Evolutionary conservation across 2,329 filamentous ascomycete species (phyloP), one percentile per base, ranked within the genome.

Genomic region (Hirsutella thompsonii): DNA sequence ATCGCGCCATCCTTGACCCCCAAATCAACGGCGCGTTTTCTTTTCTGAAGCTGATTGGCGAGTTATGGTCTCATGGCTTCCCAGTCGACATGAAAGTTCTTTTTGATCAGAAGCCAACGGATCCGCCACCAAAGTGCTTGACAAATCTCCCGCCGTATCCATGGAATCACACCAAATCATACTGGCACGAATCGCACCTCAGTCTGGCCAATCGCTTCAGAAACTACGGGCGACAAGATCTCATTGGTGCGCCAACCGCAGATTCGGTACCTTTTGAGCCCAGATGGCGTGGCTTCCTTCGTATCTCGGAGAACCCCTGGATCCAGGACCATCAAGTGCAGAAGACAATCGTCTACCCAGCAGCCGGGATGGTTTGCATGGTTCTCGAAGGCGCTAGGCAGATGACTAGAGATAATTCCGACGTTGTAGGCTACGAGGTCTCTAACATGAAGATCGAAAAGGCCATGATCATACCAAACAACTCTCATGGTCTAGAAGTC

Each of bases 111-210:
- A 44, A 45, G 1, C 34, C 44, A 6, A 33, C 39, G 10, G 42
- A 45, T 13, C n/a, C 26, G 8, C 40, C 30, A 3, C 50, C 50
- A n/a, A 56, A 55, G 40, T 62, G 63, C 18, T 54, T 75, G 3
- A 48, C 58, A 1, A 63, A 68, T 43, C 51, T 76, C 26, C 72
- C 73, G 2, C 58, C 62, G 1, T 76, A 76, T 44, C 62, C 68
- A 2, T 76, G 72, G 71, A 72, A 75, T 23, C 72, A 75, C 43
- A 53, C 57, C 20, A 69, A 63, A 20, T 56, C 52, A 1, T 72
- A 74, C 50, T 76, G 72, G 72, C 63, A 70, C 44, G 72, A 76
- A 44, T 68, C 67, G 1, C 64, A 68, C 33, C 49, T 69, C 2
- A 67, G 66, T 18, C 50, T 54, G 13, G 58, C 63, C 10, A 62